Conservation (phyloP, 2,329 filamentous ascomycete genomes). For the Plectosphaerella sp. region DNA sequence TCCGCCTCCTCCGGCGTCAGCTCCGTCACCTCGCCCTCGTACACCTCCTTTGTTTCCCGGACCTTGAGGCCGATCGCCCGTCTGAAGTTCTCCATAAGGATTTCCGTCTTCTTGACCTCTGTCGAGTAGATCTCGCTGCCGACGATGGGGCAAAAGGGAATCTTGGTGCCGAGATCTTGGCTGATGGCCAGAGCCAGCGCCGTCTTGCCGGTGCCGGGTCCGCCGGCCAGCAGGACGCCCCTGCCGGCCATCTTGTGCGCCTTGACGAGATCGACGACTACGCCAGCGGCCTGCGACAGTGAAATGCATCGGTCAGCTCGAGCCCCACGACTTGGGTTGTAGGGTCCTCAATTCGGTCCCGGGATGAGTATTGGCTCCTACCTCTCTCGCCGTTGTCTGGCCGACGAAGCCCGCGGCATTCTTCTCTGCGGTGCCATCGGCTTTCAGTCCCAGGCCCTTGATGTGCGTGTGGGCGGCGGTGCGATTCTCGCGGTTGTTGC, state of each 20-base stretch:
- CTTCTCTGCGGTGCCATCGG: conserved; percentile 80
- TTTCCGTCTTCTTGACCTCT: conserved; percentile 99
- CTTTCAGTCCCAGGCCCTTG: conserved; percentile 83
- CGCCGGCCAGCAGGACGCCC: conserved; percentile 88
- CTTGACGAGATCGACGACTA: conserved; percentile 93
- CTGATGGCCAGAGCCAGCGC: conserved; percentile 92
- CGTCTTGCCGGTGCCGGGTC: conserved; percentile 95
- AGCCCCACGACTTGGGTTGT: no score
- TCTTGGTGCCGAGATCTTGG: conserved; percentile 95
- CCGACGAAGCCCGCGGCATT: conserved; percentile 83
- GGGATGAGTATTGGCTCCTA: conserved; percentile 30
- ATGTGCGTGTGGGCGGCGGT: conserved; percentile 98
- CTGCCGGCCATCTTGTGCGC: conserved; percentile 97
- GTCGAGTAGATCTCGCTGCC: conserved; percentile 97
- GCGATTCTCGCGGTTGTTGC: conserved; percentile 89
- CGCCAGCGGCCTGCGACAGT: conserved; percentile 72
- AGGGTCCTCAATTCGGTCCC: no score
- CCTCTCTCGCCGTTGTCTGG: conserved; percentile 83
- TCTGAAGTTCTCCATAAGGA: conserved; percentile 98
- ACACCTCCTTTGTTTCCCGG: conserved; percentile 98
- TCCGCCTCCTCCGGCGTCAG: conserved; percentile 96
- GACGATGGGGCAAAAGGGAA: conserved; percentile 96
- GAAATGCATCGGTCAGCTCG: conserved; percentile 3
- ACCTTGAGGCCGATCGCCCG: conserved; percentile 94
- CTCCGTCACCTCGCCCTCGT: conserved; percentile 97